phyloP scores from a whole-genome alignment of 345 rosid genomes.

The Durio zibethinus region DNA sequence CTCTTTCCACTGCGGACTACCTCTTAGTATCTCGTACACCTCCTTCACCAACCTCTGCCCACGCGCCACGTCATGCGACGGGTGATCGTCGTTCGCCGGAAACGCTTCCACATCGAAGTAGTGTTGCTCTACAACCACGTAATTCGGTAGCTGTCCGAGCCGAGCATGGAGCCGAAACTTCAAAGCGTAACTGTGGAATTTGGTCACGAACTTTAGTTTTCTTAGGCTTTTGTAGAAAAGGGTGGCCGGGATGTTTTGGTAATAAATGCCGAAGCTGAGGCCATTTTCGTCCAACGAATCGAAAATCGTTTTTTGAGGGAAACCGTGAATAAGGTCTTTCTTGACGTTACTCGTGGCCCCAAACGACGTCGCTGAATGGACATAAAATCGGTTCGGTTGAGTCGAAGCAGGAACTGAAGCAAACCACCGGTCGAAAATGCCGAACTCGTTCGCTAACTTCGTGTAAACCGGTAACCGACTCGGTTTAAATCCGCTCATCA shows the following conservation, averaged over 20 bases:
- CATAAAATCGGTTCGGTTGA: slow-evolving; percentile 96
- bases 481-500: slow-evolving; percentile 90
- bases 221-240: slow-evolving; percentile 73
- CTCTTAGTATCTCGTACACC: slow-evolving; percentile 82
- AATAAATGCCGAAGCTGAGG: slow-evolving; percentile 82
- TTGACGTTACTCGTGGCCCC: slow-evolving; percentile 83
- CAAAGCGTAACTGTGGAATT: slow-evolving; percentile 62
- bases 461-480: slow-evolving; percentile 64
- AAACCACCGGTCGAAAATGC: slow-evolving; percentile 93
- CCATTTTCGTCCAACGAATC: slow-evolving; percentile 85
- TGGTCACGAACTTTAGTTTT: slow-evolving; percentile 57
- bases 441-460: slow-evolving; percentile 80
- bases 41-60: slow-evolving; percentile 95
- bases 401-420: slow-evolving; percentile 98
- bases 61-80: slow-evolving; percentile 83
- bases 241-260: slow-evolving; percentile 95
- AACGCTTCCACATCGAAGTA: slow-evolving; percentile 60
- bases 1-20: slow-evolving; percentile 97
- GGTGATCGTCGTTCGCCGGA: slow-evolving; percentile 96
- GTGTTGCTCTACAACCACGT: slow-evolving; percentile 84
- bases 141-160: slow-evolving; percentile 74
- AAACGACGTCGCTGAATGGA: slow-evolving; percentile 97
- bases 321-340: slow-evolving; percentile 81
- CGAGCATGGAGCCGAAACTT: slow-evolving; percentile 68
- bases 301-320: slow-evolving; percentile 89